Evolutionary conservation across 495 filamentous ascomycete species (phyloP).

Genomic region (Penicillium simplicissimum): DNA sequence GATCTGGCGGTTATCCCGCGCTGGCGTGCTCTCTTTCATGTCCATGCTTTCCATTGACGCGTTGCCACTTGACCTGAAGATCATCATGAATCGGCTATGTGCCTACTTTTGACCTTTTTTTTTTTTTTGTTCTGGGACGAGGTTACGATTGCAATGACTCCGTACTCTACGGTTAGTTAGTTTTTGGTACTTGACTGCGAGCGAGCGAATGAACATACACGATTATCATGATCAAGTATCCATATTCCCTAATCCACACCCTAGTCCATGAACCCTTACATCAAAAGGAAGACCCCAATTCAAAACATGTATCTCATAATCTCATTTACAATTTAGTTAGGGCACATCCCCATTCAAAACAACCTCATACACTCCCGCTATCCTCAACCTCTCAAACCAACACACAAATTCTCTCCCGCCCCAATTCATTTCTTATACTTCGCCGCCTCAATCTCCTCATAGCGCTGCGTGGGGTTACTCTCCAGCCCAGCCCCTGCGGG

Average conservation of each 20-base stretch:
- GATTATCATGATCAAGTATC: constrained; percentile 7
- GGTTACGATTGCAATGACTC: constrained; percentile 23
- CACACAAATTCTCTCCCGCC: neutral
- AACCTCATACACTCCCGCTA: neutral
- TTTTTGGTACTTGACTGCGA: constrained; percentile 7
- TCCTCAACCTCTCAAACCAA: neutral
- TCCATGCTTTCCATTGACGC: constrained; percentile 10
- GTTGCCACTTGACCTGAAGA: neutral
- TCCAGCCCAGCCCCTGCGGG: constrained; percentile 31
- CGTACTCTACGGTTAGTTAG: constrained; percentile 2
- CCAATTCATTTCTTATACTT: constrained; percentile 49
- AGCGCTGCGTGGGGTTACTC: constrained; percentile 68
- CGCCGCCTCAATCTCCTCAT: constrained; percentile 67
- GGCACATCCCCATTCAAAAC: neutral
- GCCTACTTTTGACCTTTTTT: constrained; percentile 6
- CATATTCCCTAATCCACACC: neutral
- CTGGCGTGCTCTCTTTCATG: constrained; percentile 10
- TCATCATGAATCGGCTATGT: neutral
- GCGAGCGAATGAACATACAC: constrained; percentile 16
- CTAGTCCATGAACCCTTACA: neutral
- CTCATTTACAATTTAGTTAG: neutral
- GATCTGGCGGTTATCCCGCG: constrained; percentile 2
- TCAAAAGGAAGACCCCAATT: neutral
- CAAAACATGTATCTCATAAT: neutral
- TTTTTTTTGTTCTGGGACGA: constrained; percentile 13